These are phyloP conservation scores for Ramularia endophylla DNA, from an alignment of 2,329 filamentous ascomycete genomes.

Conservation along the genomic window DNA sequence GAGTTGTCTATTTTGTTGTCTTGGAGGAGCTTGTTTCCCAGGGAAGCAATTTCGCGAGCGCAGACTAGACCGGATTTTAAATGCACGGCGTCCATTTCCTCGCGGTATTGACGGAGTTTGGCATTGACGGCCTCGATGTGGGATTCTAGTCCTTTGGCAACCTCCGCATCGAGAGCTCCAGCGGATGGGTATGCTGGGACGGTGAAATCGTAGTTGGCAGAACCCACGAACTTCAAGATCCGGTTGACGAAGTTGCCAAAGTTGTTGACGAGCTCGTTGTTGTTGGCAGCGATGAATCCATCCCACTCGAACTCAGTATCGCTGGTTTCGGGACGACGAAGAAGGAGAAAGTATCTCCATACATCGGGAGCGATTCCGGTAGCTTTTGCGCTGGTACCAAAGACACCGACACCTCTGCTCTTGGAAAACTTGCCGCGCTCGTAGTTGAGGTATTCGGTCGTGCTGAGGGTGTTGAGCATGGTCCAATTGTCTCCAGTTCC, in stretches of 20 bases:
- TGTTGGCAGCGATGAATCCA: conserved; percentile 76
- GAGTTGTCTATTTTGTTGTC: conserved; percentile 57
- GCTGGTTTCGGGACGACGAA: conserved; percentile 75
- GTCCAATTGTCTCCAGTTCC: conserved; percentile 85
- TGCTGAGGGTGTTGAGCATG: conserved; percentile 79
- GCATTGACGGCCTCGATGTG: conserved; percentile 58
- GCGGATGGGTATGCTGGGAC: conserved; percentile 45
- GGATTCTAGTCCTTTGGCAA: conserved; percentile 27
- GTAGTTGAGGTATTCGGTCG: conserved; percentile 85
- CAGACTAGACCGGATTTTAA: conserved; percentile 61
- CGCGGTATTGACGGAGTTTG: conserved; percentile 60
- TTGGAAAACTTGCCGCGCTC: conserved; percentile 91
- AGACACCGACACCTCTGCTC: conserved; percentile 81
- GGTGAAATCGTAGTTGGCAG: conserved; percentile 61
- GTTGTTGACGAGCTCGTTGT: conserved; percentile 78
- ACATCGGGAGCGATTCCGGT: conserved; percentile 80
- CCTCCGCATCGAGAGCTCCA: conserved; percentile 42
- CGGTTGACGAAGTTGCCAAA: conserved; percentile 55
- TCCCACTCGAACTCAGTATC: conserved; percentile 91
- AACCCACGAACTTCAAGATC: conserved; percentile 63
- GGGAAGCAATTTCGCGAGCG: conserved; percentile 60
- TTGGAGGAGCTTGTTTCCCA: conserved; percentile 55
- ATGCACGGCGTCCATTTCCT: conserved; percentile 64
- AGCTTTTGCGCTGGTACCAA: conserved; percentile 81
- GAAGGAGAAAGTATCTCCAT: conserved; percentile 89